Conservation (phyloP, 139 green algal species). For the Yamagishiella unicocca region DNA sequence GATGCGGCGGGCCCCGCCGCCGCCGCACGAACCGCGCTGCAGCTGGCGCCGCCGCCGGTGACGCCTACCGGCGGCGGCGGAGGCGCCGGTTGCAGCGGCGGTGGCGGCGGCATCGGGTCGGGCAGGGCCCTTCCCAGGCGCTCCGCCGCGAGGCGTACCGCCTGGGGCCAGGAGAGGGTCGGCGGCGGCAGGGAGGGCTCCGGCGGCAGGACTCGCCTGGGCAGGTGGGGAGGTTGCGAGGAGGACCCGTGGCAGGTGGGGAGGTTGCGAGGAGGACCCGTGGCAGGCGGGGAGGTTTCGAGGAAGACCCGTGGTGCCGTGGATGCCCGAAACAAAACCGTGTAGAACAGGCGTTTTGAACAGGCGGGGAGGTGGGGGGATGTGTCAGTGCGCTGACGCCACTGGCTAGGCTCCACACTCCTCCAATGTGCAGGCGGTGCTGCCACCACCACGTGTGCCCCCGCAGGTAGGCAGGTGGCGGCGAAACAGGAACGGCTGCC, state of each 20-base stretch:
- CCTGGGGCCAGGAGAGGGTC: neutral
- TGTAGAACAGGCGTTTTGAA: neutral
- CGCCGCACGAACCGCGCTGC: neutral
- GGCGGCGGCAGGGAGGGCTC: slow-evolving; percentile 13
- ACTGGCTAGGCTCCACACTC: no score
- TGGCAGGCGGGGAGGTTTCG: no score
- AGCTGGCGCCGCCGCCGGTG: no score
- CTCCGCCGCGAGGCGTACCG: neutral
- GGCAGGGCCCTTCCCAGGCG: neutral
- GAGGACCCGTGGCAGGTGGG: neutral
- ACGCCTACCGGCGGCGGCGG: neutral
- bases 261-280: neutral
- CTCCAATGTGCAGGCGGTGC: no score
- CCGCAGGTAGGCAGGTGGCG: no score
- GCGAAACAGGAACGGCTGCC: no score
- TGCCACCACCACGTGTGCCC: no score
- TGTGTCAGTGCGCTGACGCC: neutral
- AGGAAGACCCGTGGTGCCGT: no score
- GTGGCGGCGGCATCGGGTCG: neutral
- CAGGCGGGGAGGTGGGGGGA: neutral
- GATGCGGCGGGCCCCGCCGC: neutral
- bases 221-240: neutral
- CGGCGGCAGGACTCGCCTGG: neutral
- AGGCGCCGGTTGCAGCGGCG: neutral
- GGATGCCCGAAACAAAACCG: neutral